phyloP scores from a whole-genome alignment of 345 rosid species.

The Eucalyptus tenuipes region DNA sequence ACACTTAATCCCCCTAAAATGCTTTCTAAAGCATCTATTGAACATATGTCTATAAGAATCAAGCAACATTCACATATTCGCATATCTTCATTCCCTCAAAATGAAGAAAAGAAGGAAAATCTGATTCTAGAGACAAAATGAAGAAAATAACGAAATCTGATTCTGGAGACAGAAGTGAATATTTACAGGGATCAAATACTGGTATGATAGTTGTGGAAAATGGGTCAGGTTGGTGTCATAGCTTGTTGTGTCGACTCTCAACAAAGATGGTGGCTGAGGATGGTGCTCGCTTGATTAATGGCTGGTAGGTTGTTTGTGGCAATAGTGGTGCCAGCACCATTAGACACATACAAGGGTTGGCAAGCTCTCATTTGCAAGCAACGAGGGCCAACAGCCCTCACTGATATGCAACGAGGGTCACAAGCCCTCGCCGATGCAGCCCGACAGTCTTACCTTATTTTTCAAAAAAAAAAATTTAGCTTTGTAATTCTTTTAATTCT shows the following conservation, averaged over 20 bases:
- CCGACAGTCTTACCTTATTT: neutral
- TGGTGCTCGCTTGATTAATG: neutral
- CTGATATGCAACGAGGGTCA: neutral
- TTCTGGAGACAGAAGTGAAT: neutral
- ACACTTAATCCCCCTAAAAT: neutral
- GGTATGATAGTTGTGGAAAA: neutral
- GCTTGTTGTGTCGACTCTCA: neutral
- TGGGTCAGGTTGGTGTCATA: neutral
- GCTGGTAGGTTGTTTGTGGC: neutral
- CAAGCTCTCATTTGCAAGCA: neutral
- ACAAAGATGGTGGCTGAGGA: neutral
- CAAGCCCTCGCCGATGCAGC: neutral
- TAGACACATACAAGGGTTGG: neutral
- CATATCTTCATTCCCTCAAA: neutral
- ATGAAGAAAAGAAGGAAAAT: neutral
- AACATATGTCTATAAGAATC: neutral
- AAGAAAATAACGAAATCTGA: neutral
- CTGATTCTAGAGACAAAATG: neutral
- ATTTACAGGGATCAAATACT: neutral
- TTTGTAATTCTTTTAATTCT: neutral
- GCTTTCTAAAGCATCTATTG: neutral
- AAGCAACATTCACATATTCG: neutral
- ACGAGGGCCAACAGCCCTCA: neutral
- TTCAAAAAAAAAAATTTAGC: neutral
- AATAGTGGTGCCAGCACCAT: neutral